Evolutionary conservation across 2,329 filamentous ascomycete genomes (phyloP).

Genomic region (Cladosporium sp.): DNA sequence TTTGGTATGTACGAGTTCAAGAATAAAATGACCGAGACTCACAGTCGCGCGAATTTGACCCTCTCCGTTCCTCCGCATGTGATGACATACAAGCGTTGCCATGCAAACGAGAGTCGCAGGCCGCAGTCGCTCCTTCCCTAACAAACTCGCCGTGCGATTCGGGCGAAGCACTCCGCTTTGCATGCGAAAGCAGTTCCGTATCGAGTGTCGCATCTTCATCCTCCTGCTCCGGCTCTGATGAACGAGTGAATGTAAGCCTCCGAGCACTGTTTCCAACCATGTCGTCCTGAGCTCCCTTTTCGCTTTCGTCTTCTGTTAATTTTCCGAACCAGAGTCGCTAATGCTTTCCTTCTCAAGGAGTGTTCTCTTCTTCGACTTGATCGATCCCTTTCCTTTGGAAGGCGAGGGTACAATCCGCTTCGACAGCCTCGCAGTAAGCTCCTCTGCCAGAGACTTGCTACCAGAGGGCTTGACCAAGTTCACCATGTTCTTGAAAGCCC

Average conservation of each 20-base stretch:
- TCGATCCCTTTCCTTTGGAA: no score
- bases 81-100: background rate
- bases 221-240: no score
- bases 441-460: background rate
- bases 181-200: no score
- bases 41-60: background rate
- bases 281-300: no score
- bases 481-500: background rate
- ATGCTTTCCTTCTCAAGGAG: no score
- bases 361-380: no score
- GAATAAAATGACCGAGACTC: background rate
- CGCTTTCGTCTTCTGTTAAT: no score
- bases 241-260: no score
- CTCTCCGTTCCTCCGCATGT: background rate
- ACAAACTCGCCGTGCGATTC: background rate
- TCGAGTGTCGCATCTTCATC: no score
- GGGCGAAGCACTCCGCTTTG: no score
- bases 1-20: constrained; percentile 8
- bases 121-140: constrained; percentile 7
- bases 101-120: background rate
- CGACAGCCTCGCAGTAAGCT: background rate
- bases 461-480: background rate
- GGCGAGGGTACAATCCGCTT: background rate
- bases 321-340: no score
- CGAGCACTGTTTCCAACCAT: no score